Evolutionary conservation across 2,329 filamentous ascomycete species (phyloP), one percentile per base, ranked within the genome.

Genomic region (Calonectria henricotiae): DNA sequence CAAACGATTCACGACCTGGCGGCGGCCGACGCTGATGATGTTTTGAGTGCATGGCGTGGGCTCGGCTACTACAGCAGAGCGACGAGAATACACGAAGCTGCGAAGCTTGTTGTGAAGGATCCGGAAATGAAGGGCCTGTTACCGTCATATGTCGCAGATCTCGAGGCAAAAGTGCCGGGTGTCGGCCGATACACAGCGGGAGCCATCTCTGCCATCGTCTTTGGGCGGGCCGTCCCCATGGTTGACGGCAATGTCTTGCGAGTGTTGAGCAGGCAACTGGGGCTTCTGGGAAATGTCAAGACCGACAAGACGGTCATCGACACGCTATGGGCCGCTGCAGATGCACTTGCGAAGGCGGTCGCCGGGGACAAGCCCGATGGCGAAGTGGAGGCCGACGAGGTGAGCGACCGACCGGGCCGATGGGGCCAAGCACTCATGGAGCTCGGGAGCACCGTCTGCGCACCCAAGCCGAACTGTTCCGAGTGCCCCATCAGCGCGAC

Each of bases 371-470:
- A 73, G 1, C 72, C 74, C 0, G 74, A 73, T 0, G 73, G 70
- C 0, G 72, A 71, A 9, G 73, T 72, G 0, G 67, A 72, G 9
- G 73, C 37, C 2, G 54, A 77, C 2, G 77, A 79, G 6, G 76
- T 76, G 15, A 90, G 86, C 65, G 85, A 88, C 63, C 79, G 86
- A 25, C 89, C 90, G 0, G 89, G 89, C 0, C 80, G 86, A 70
- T 91, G 89, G 90, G 90, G 90, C 0, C 90, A 92, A 76, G 90
- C 88, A 0, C 79, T 92, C 30, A 92, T 92, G 90, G 90, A 92
- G 75, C 82, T 92, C 4, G 90, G 90, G 3, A 91, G 89, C 71
- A 92, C 90, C 0, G 77, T 91, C 2, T 92, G 90, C 74, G 86
- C 85, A 7, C 89, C 90, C 0, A 88, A 87, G 73, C 90, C 90